Evolutionary conservation across 2,329 filamentous ascomycete species (phyloP), one percentile per base, ranked within the genome.

Genomic region (Didymella lethalis): DNA sequence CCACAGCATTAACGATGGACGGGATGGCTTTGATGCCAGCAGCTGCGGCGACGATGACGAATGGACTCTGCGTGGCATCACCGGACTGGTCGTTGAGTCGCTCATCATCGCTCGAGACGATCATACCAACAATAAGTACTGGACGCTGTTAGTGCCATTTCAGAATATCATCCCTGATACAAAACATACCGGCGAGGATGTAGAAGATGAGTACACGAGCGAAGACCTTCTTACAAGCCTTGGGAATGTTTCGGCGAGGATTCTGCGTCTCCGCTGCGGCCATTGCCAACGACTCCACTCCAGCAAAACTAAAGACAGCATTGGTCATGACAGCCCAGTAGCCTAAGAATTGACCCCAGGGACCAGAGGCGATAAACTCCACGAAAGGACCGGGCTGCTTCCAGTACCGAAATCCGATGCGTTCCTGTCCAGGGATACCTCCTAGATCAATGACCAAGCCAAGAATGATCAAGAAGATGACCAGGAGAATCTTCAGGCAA

Each of bases 1-100:
- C 87, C 10, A 92, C 81, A 29, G 89, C 90, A 72, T 93, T 93
- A 74, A 93, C 87, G 44, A 93, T 83, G 1, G 85, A 87, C 0
- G 89, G 88, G 5, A 93, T 83, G 5, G 83, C 88, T 14, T 80
- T 82, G 55, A 92, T 87, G 0, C 89, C 88, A 2, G 89, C 90
- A 25, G 85, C 82, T 2, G 83, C 81, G 16, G 88, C 86, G 12
- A 89, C 90, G 59, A 92, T 90, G 52, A 93, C 68, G 60, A 72
- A 74, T n/a, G 69, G 75, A 45, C 57, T 64, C 28, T 65, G 63
- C 31, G 70, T 66, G 26, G 68, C 69, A 31, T 65, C 61, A n/a
- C 69, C 70, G 57, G 67, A 71, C 16, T 75, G 80, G 2, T 84
- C 83, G 23, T 77, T 69, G 7, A 88, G 79, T 12, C 80, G 73